phyloP scores from a whole-genome alignment of 2,329 filamentous ascomycete genomes.

The Venturia pyrina region DNA sequence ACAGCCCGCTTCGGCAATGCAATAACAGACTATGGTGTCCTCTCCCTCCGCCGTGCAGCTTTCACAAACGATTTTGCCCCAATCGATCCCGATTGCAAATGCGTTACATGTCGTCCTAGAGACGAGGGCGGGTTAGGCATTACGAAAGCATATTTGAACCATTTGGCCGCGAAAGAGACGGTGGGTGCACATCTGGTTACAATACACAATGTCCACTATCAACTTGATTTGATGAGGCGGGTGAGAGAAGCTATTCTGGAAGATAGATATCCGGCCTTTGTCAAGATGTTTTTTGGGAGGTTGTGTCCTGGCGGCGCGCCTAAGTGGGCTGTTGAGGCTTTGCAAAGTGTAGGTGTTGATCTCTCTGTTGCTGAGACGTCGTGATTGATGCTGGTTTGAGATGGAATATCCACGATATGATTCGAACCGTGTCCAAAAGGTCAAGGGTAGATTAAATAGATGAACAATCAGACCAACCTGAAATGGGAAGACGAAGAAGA shows the following conservation, averaged over 20 bases:
- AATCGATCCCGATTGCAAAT: conserved; percentile 73
- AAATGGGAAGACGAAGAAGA: no score
- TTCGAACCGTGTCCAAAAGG: no score
- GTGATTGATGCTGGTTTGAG: background rate
- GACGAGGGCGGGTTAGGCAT: conserved; percentile 63
- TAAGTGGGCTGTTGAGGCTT: conserved; percentile 71
- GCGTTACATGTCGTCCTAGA: conserved; percentile 59
- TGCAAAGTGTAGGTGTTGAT: conserved; percentile 63
- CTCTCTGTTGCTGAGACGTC: background rate
- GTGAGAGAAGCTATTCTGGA: conserved; percentile 69
- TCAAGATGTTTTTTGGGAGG: conserved; percentile 66
- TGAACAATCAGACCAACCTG: no score
- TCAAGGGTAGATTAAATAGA: no score
- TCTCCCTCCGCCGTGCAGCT: conserved; percentile 70
- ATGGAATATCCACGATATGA: no score
- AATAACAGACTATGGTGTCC: conserved; percentile 67
- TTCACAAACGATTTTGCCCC: conserved; percentile 75
- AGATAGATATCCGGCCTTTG: conserved; percentile 68
- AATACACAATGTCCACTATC: conserved; percentile 92
- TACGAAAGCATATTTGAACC: conserved; percentile 81
- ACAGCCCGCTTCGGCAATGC: conserved; percentile 78
- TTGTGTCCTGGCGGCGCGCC: conserved; percentile 58
- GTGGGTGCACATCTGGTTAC: conserved; percentile 78
- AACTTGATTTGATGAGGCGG: conserved; percentile 71
- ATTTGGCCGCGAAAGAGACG: conserved; percentile 89